Conservation (phyloP, 2,329 filamentous ascomycete species). For the Dothiorella sarmentorum region DNA sequence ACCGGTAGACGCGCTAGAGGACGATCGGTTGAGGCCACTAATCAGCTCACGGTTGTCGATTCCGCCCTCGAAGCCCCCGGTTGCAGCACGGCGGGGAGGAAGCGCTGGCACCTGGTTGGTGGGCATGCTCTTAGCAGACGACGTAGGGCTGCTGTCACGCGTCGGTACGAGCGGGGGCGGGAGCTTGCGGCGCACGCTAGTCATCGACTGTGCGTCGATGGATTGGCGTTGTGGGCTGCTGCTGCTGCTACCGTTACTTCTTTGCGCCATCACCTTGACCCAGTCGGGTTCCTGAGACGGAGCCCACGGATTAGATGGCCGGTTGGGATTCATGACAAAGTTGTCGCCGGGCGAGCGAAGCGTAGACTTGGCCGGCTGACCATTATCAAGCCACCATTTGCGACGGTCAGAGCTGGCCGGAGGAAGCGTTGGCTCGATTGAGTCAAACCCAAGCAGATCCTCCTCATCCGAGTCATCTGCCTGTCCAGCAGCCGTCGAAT, state of each 20-base stretch:
- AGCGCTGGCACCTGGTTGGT: slow-evolving; percentile 32
- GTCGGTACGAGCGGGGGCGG: slow-evolving; percentile 8
- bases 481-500: slow-evolving; percentile 54
- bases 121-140: slow-evolving; percentile 25
- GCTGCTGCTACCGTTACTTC: background rate
- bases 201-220: slow-evolving; percentile 20
- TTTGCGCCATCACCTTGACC: slow-evolving; percentile 52
- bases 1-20: slow-evolving; percentile 4
- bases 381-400: slow-evolving; percentile 65
- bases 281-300: slow-evolving; percentile 76
- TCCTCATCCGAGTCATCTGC: slow-evolving; percentile 69
- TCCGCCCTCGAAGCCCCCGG: slow-evolving; percentile 19
- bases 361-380: slow-evolving; percentile 70
- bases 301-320: slow-evolving; percentile 78
- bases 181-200: slow-evolving; percentile 24
- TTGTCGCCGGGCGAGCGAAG: slow-evolving; percentile 63
- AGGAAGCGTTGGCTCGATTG: slow-evolving; percentile 72
- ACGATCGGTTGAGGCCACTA: slow-evolving; percentile 1
- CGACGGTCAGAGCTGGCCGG: slow-evolving; percentile 59
- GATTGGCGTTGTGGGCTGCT: background rate
- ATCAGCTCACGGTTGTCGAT: background rate
- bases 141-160: background rate
- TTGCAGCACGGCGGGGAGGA: slow-evolving; percentile 21
- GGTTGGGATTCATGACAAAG: slow-evolving; percentile 66
- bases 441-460: slow-evolving; percentile 75